These are phyloP conservation scores for Euclidium syriacum DNA, from an alignment of 345 rosid genomes.

Conservation along the genomic window DNA sequence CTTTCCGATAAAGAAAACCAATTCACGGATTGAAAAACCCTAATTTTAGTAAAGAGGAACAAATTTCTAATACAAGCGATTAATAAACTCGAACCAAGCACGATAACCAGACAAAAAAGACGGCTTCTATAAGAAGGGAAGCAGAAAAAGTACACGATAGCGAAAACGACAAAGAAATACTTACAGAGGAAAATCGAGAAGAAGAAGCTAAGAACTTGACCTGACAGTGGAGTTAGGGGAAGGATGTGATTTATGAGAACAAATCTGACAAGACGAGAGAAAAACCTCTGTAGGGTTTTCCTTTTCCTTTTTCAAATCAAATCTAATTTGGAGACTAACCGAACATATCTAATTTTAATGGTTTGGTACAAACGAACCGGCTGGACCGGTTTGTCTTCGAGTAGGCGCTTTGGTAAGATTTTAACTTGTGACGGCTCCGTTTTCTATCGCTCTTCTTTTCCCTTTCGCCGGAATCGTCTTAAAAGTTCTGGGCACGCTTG, in stretches of 20 bases:
- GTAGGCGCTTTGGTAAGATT: constrained; percentile 11
- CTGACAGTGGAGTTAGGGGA: constrained; percentile 6
- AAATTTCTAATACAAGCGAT: background rate
- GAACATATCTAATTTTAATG: background rate
- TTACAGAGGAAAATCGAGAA: background rate
- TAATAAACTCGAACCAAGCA: constrained; percentile 4
- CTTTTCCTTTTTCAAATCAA: constrained; percentile 5
- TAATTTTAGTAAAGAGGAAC: background rate
- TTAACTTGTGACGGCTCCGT: background rate
- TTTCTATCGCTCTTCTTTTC: background rate
- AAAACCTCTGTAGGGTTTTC: constrained; percentile 23
- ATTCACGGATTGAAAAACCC: background rate
- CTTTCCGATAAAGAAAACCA: background rate
- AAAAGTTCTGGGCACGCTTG: background rate
- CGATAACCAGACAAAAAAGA: background rate
- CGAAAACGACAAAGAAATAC: background rate
- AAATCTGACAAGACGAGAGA: constrained; percentile 10
- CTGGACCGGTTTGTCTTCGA: background rate
- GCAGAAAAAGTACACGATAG: background rate
- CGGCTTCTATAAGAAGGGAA: background rate
- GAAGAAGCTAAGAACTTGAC: constrained; percentile 11
- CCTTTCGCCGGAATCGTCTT: constrained; percentile 5
- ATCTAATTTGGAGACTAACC: background rate
- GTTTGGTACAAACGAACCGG: background rate
- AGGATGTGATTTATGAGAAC: background rate